Conservation (phyloP, 1,139 yeast genomes). For the Lodderomyces margitis region DNA sequence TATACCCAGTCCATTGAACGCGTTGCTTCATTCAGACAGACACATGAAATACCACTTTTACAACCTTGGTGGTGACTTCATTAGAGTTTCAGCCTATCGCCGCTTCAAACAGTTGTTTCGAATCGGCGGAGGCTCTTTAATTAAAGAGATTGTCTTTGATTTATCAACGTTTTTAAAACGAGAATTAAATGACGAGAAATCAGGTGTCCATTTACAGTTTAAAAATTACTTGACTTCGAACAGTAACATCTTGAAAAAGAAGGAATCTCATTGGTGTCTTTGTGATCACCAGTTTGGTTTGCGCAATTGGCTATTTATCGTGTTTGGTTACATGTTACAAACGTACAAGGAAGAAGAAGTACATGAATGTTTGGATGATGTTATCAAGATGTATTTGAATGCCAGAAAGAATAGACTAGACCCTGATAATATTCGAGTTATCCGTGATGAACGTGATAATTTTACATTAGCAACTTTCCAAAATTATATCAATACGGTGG, state of each 20-base stretch:
- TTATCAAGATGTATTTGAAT: slow-evolving; percentile 31
- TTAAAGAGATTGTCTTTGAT: slow-evolving; percentile 37
- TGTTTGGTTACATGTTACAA: slow-evolving; percentile 36
- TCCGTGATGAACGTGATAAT: slow-evolving; percentile 14
- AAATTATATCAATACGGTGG: slow-evolving; percentile 24
- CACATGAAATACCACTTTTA: slow-evolving; percentile 28
- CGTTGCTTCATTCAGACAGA: slow-evolving; percentile 15
- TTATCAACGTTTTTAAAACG: slow-evolving; percentile 35
- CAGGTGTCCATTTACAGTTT: slow-evolving; percentile 22
- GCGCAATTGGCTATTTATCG: slow-evolving; percentile 34
- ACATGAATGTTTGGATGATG: slow-evolving; percentile 29
- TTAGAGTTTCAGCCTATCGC: slow-evolving; percentile 35
- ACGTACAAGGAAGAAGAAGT: slow-evolving; percentile 23
- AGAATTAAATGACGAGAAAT: slow-evolving; percentile 23
- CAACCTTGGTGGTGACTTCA: slow-evolving; percentile 35
- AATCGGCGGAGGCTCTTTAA: slow-evolving; percentile 35
- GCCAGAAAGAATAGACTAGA: slow-evolving; percentile 16
- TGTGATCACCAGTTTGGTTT: slow-evolving; percentile 19
- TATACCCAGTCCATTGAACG: slow-evolving; percentile 15
- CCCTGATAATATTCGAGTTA: slow-evolving; percentile 9
- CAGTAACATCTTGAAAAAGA: slow-evolving; percentile 13
- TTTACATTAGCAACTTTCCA: slow-evolving; percentile 17
- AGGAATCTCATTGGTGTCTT: slow-evolving; percentile 11
- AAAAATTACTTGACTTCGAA: slow-evolving; percentile 23
- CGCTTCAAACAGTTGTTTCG: slow-evolving; percentile 31